Base-by-base conservation (phyloP, 73 alveolate genomes). In the Urostyla sp. region DNA sequence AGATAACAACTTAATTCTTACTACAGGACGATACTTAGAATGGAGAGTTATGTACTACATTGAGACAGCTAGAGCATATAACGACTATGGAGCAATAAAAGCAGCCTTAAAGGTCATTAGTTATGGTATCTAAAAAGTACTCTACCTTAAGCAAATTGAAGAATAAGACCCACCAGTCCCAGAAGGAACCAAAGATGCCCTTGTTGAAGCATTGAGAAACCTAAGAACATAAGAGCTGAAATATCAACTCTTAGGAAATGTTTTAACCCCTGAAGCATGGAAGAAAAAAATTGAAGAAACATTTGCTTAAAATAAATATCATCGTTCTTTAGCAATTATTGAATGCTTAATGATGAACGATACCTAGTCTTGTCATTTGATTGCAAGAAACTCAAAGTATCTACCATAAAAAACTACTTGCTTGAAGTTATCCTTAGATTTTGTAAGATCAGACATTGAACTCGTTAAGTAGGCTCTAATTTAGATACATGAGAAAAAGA, bases 221-320 rank as follows among this genome's bases (percentile, higher is more conserved):
- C 46, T 97, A 26, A 92, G 93, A 78, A 81, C 90, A 26, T 91
- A 91, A 30, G 99, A 97, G 50, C 85, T 97, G 80, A 97, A 97
- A 87, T 97, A 88, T 86, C 91, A 95, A 23, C 88, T 97, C 31
- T 89, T 89, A 58, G 84, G 95, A 75, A 98, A 96, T 20, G 89
- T 88, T 37, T 86, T 95, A 37, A 92, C 94, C 43, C 90, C 97
- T 46, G 99, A 97, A 58, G 90, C 94, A 21, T 97, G 99, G 99
- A 97, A 92, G 88, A 97, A 97, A 94, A 95, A 95, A 77, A 83
- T 97, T 24, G 99, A 97, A 76, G 99, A 97, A 80, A 91, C 95
- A 7, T 92, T 93, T 81, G 85, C 79, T 16, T 57, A 67, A 20
- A 88, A 91, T 59, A 86, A 87, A 51, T 86, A 88, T 30, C 94